A percentile compares a stretch with the other conserved stretches of the same genome.
Conservation (phyloP, 768 basidiomycete species). For the Amanita fuliginea region DNA sequence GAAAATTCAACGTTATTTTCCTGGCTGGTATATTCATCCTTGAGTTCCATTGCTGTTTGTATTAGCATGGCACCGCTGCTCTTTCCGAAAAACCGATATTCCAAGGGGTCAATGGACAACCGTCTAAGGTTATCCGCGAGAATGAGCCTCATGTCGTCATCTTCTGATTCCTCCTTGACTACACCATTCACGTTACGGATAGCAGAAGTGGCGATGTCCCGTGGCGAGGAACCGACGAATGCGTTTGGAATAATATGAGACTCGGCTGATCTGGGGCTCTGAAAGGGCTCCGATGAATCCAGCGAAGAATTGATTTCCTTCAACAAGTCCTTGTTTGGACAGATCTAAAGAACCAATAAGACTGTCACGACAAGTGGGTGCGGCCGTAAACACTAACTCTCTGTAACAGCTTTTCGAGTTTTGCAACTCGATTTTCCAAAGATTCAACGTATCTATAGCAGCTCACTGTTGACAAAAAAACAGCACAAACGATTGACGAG, state of each 20-base stretch:
- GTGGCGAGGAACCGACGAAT: neutral
- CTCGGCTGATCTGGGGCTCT: conserved; percentile 13
- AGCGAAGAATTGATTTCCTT: conserved; percentile 38
- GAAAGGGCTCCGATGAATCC: conserved; percentile 10
- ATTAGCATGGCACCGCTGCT: conserved; percentile 45
- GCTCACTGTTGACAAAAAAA: neutral
- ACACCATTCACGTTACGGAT: conserved; percentile 19
- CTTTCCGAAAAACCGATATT: conserved; percentile 43
- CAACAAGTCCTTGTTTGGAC: conserved; percentile 52
- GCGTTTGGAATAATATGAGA: neutral
- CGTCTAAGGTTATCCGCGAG: conserved; percentile 25
- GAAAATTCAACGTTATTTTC: conserved; percentile 10
- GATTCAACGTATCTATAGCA: conserved; percentile 42
- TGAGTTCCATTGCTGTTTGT: conserved; percentile 45
- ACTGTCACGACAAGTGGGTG: neutral
- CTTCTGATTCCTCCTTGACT: conserved; percentile 19
- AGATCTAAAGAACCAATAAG: conserved; percentile 32
- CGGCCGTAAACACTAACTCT: conserved; percentile 17
- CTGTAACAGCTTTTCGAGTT: conserved; percentile 48
- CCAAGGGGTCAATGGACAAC: conserved; percentile 21
- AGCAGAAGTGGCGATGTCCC: conserved; percentile 21
- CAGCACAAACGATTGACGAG: neutral
- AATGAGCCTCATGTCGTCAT: conserved; percentile 22
- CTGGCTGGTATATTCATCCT: conserved; percentile 40
- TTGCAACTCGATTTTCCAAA: conserved; percentile 47